A percentile compares a stretch with the other conserved stretches of the same genome.
These are phyloP conservation scores for Smittium culicis DNA, from an alignment of 371 early-diverging fungal species.

Conservation along the genomic window DNA sequence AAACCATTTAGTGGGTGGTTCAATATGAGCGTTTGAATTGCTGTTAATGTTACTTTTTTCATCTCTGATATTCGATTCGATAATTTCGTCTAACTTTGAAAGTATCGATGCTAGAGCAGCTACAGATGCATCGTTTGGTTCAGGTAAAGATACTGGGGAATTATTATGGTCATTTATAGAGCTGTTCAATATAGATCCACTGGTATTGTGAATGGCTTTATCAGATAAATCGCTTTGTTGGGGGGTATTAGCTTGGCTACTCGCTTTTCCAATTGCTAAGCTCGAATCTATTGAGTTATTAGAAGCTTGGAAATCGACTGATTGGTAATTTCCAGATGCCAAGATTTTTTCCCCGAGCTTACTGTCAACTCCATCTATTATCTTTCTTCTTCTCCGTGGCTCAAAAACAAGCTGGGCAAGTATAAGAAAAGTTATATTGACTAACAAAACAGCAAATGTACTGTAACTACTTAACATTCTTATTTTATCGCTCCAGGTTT, in stretches of 20 bases:
- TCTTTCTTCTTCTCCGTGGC: constrained; percentile 52
- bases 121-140: neutral
- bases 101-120: neutral
- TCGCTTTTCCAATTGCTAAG: too few species aligned
- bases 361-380: constrained; percentile 57
- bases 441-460: constrained; percentile 60
- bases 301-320: neutral
- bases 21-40: neutral
- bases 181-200: neutral
- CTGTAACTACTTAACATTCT: constrained; percentile 73
- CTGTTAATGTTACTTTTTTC: too few species aligned
- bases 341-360: constrained; percentile 23
- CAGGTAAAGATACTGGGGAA: neutral
- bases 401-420: constrained; percentile 64
- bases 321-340: neutral
- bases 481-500: constrained; percentile 95
- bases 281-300: too few species aligned
- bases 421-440: constrained; percentile 58
- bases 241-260: too few species aligned
- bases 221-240: too few species aligned
- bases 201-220: neutral
- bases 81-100: neutral
- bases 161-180: neutral
- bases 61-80: neutral
- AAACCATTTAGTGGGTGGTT: neutral